Conservation (phyloP, 352 stramenopile species). For the Pythium coloratum region DNA sequence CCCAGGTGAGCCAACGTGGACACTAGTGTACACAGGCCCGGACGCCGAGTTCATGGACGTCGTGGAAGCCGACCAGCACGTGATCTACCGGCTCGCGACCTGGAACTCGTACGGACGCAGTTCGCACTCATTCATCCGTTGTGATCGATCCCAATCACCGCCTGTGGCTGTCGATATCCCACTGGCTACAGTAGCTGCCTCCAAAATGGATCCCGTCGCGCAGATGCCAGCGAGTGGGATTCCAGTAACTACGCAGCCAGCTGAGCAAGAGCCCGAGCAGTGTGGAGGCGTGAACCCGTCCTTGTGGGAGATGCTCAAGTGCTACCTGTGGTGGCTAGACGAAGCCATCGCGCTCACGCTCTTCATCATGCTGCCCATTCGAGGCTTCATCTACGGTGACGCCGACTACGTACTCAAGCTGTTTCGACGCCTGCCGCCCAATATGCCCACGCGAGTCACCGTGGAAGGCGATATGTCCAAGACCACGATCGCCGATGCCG, state of each 20-base stretch:
- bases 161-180: neutral
- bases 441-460: conserved; percentile 78
- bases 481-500: conserved; percentile 53
- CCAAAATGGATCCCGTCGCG: neutral
- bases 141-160: conserved; percentile 24
- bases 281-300: conserved; percentile 1
- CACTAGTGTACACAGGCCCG: conserved; percentile 54
- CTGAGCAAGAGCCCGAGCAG: conserved; percentile 3
- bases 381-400: conserved; percentile 82
- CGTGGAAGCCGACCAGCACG: conserved; percentile 47
- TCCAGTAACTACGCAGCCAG: neutral
- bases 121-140: conserved; percentile 55
- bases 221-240: neutral
- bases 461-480: conserved; percentile 65
- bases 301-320: conserved; percentile 44
- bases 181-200: neutral
- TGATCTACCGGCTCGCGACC: conserved; percentile 74
- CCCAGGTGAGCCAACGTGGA: conserved; percentile 59
- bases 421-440: conserved; percentile 67
- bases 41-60: conserved; percentile 77
- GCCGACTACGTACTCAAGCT: conserved; percentile 70
- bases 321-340: conserved; percentile 86
- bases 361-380: conserved; percentile 75
- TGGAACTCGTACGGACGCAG: conserved; percentile 86
- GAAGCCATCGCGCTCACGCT: conserved; percentile 74